These are phyloP conservation scores for Tricholoma flavovirens DNA, from an alignment of 768 basidiomycete genomes.

Conservation along the genomic window DNA sequence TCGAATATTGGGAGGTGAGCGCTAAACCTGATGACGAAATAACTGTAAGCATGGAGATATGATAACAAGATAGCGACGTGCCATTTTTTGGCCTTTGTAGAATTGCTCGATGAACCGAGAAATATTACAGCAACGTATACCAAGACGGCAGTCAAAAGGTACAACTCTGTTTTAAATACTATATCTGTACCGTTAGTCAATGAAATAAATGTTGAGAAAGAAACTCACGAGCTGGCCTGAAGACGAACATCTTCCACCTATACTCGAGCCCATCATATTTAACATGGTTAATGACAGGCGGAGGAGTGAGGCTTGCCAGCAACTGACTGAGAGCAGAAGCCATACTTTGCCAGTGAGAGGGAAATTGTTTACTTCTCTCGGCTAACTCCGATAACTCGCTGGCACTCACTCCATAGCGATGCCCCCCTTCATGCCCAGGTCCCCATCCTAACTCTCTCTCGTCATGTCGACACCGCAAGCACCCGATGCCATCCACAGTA, in stretches of 20 bases:
- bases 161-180: constrained; percentile 66
- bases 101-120: constrained; percentile 58
- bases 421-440: background rate
- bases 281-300: constrained; percentile 43
- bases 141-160: constrained; percentile 46
- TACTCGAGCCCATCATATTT: constrained; percentile 74
- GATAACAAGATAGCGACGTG: constrained; percentile 30
- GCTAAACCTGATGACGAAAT: constrained; percentile 42
- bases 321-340: constrained; percentile 29
- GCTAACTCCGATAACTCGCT: constrained; percentile 7
- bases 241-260: constrained; percentile 69
- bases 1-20: constrained; percentile 54
- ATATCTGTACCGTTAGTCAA: constrained; percentile 2
- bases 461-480: too few species aligned
- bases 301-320: constrained; percentile 45
- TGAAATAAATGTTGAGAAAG: background rate
- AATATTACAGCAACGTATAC: constrained; percentile 53
- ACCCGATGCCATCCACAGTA: background rate
- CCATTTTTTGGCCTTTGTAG: constrained; percentile 59
- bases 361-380: constrained; percentile 1
- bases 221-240: constrained; percentile 70
- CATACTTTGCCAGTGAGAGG: constrained; percentile 8
- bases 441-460: too few species aligned
- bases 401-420: too few species aligned
- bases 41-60: constrained; percentile 8